phyloP scores from a whole-genome alignment of 441 rosid species.

The Pelargonium citronellum region DNA sequence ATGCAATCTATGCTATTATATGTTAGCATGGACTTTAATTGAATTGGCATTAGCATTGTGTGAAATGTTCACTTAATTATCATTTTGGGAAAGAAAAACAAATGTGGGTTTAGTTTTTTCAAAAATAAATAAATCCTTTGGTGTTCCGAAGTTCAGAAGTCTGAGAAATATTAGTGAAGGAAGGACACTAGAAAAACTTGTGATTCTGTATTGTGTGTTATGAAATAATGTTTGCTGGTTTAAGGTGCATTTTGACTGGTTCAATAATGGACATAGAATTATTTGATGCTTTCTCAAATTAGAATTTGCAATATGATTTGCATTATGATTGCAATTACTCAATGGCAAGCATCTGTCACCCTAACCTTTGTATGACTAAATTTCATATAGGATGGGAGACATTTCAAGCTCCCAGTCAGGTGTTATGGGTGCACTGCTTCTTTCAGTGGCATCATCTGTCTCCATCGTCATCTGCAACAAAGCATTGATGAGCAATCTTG shows the following conservation, averaged over 20 bases:
- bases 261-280: background rate
- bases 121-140: background rate
- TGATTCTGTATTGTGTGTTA: background rate
- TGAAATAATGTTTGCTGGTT: background rate
- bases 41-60: background rate
- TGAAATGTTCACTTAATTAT: background rate
- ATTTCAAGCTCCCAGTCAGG: conserved; percentile 78
- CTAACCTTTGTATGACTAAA: background rate
- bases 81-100: background rate
- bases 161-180: conserved; percentile 2
- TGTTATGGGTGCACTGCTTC: conserved; percentile 80
- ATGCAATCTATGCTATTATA: background rate
- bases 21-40: background rate
- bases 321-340: background rate
- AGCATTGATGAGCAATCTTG: conserved; percentile 96
- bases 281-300: conserved; percentile 1
- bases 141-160: background rate
- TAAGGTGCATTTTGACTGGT: conserved; percentile 1
- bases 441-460: conserved; percentile 95
- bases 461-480: conserved; percentile 80
- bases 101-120: no score
- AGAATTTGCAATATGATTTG: background rate
- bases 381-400: conserved; percentile 60
- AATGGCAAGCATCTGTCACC: background rate
- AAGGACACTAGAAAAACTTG: background rate